Evolutionary conservation across 345 rosid genomes (phyloP).

Genomic region (Gossypioides kirkii): DNA sequence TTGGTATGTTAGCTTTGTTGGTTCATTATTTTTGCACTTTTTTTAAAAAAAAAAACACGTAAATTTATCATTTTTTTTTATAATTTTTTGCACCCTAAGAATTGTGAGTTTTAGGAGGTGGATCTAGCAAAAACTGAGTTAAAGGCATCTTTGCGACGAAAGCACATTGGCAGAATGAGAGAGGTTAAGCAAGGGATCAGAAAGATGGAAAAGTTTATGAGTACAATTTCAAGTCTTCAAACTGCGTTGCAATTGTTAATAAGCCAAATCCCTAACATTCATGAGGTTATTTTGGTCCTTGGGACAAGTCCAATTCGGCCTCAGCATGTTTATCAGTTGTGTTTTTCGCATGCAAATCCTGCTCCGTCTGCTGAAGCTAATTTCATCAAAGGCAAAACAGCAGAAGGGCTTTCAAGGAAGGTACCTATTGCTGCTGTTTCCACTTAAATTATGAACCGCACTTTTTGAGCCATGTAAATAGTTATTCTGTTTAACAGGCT

Average conservation of each 20-base stretch:
- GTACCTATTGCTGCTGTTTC: conserved; percentile 26
- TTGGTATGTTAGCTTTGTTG: conserved; percentile 49
- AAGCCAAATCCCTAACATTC: conserved; percentile 37
- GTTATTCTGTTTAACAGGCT: conserved; percentile 39
- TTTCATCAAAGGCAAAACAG: conserved; percentile 53
- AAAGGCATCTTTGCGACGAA: conserved; percentile 48
- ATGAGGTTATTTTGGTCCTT: conserved; percentile 48
- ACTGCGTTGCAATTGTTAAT: conserved; percentile 46
- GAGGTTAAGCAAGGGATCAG: conserved; percentile 61
- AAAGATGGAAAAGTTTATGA: conserved; percentile 68
- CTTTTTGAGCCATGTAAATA: neutral
- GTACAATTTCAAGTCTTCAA: conserved; percentile 40
- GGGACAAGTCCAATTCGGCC: conserved; percentile 83
- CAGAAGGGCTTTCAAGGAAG: conserved; percentile 68
- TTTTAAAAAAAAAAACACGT: neutral
- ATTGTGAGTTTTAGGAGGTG: conserved; percentile 42
- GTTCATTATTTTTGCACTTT: conserved; percentile 5
- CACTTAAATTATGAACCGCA: neutral
- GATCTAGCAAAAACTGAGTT: conserved; percentile 36
- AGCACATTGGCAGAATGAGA: conserved; percentile 46
- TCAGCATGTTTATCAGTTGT: conserved; percentile 52
- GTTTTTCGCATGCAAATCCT: conserved; percentile 37
- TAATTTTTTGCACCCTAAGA: conserved; percentile 23
- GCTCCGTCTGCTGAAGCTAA: conserved; percentile 33
- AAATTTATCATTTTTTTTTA: neutral